These are phyloP conservation scores for Rosa multiflora DNA, from an alignment of 306 rosid genomes.

Conservation along the genomic window DNA sequence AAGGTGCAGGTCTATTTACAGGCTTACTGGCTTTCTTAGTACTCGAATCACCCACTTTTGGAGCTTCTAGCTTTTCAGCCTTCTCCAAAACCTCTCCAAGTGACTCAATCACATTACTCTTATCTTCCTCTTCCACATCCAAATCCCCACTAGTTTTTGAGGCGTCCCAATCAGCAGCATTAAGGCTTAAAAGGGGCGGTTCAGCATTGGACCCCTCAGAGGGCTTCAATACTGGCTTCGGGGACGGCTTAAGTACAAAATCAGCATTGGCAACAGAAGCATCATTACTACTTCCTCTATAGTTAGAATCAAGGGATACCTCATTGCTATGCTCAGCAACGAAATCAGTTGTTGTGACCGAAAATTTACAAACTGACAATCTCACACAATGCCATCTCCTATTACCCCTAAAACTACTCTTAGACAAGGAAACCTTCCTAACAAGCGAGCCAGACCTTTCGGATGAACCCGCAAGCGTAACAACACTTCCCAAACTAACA, in stretches of 20 bases:
- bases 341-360: conserved; percentile 77
- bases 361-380: conserved; percentile 84
- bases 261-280: conserved; percentile 42
- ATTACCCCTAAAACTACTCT: conserved; percentile 44
- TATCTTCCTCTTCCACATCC: conserved; percentile 47
- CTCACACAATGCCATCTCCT: conserved; percentile 78
- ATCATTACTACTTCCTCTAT: conserved; percentile 49
- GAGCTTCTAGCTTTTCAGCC: conserved; percentile 74
- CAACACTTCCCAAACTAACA: conserved; percentile 61
- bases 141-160: conserved; percentile 31
- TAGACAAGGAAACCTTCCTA: conserved; percentile 68
- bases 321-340: conserved; percentile 77
- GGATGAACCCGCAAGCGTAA: conserved; percentile 50
- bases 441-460: conserved; percentile 57
- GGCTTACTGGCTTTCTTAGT: conserved; percentile 44
- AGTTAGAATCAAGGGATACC: conserved; percentile 72
- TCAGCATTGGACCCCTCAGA: conserved; percentile 35
- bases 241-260: conserved; percentile 82
- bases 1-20: conserved; percentile 41
- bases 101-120: conserved; percentile 78
- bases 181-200: conserved; percentile 40
- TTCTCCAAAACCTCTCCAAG: conserved; percentile 96
- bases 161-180: conserved; percentile 43
- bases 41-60: conserved; percentile 31
- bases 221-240: conserved; percentile 74